These are phyloP conservation scores for Penicillium lagena DNA, from an alignment of 495 filamentous ascomycete genomes.

Conservation along the genomic window DNA sequence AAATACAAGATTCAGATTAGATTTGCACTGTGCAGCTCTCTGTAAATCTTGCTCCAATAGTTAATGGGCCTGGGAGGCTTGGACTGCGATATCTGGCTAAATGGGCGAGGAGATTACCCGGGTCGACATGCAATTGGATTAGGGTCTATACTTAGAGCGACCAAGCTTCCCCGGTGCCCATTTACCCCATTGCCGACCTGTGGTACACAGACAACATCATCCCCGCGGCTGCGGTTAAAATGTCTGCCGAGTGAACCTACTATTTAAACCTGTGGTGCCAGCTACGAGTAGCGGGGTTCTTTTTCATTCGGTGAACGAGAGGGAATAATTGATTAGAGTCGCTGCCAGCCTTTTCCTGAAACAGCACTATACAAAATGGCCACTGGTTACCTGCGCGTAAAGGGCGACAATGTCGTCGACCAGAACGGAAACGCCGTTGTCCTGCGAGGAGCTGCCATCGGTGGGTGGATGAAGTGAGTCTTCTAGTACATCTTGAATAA, in stretches of 20 bases:
- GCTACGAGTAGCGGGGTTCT: too few species aligned
- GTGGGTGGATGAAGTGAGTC: slow-evolving; percentile 41
- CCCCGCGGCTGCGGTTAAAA: too few species aligned
- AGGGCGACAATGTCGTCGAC: slow-evolving; percentile 40
- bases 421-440: slow-evolving; percentile 38
- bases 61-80: too few species aligned
- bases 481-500: too few species aligned
- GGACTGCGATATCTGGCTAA: neutral
- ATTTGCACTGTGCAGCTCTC: too few species aligned
- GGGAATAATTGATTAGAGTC: too few species aligned
- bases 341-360: too few species aligned
- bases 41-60: too few species aligned
- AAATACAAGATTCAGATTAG: too few species aligned
- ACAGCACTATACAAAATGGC: slow-evolving; percentile 15
- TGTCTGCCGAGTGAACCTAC: neutral
- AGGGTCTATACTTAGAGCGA: neutral
- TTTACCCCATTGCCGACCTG: slow-evolving; percentile 2
- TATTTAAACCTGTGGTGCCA: neutral
- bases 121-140: neutral
- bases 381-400: slow-evolving; percentile 34
- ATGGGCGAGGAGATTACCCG: neutral
- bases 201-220: too few species aligned
- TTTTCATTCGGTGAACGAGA: too few species aligned
- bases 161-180: neutral
- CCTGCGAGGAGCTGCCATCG: slow-evolving; percentile 42